Evolutionary conservation across 2,329 filamentous ascomycete genomes (phyloP).

Genomic region (Epichloe festucae): DNA sequence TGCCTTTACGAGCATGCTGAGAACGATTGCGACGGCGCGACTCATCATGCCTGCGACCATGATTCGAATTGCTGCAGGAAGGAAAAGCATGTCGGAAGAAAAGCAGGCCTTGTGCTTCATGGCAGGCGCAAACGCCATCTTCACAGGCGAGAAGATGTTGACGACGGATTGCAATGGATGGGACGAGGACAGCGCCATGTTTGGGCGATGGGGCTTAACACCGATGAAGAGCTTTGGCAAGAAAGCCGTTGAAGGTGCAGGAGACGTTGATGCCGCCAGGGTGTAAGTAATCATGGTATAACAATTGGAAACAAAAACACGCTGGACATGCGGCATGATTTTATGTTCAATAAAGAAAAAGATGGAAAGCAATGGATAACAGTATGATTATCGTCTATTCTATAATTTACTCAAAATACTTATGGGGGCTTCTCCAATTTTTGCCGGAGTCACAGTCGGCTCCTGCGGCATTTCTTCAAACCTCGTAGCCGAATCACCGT

Average conservation of each 20-base stretch:
- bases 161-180: conserved; percentile 85
- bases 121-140: conserved; percentile 87
- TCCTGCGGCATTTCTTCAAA: neutral
- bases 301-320: too few relatives aligned
- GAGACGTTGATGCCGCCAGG: conserved; percentile 5
- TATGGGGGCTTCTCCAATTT: neutral
- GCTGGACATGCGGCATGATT: too few relatives aligned
- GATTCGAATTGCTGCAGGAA: conserved; percentile 72
- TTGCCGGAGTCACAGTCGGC: neutral
- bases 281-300: neutral
- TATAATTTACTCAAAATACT: conserved; percentile 5
- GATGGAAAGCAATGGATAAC: neutral
- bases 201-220: conserved; percentile 66
- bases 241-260: conserved; percentile 16
- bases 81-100: conserved; percentile 75
- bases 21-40: conserved; percentile 73
- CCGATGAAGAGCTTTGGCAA: conserved; percentile 52
- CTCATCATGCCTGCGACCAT: conserved; percentile 77
- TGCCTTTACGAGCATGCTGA: conserved; percentile 63
- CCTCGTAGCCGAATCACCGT: neutral
- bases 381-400: neutral
- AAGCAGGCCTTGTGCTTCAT: conserved; percentile 83
- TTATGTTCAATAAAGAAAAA: neutral
- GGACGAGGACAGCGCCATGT: conserved; percentile 79
- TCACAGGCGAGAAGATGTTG: conserved; percentile 91